These are phyloP conservation scores for Paecilomyces variotii DNA, from an alignment of 2,329 filamentous ascomycete species.

Conservation along the genomic window DNA sequence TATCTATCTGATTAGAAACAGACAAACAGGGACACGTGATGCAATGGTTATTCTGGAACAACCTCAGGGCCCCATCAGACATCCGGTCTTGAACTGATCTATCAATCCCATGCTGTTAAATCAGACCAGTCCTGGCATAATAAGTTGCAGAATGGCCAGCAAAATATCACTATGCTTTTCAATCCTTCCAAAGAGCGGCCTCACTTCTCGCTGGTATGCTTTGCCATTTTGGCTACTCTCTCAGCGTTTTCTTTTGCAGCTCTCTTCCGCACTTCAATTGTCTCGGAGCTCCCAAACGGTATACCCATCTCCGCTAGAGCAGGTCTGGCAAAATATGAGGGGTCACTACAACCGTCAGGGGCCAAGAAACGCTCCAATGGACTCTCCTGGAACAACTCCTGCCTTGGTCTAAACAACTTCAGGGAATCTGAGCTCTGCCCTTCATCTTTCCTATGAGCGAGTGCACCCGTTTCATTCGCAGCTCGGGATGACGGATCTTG, in stretches of 20 bases:
- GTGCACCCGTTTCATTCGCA: neutral
- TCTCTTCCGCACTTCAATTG: constrained; percentile 7
- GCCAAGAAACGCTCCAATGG: constrained; percentile 19
- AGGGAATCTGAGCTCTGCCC: neutral
- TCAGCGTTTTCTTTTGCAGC: constrained; percentile 7
- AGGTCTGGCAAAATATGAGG: constrained; percentile 8
- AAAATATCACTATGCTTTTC: too few relatives aligned
- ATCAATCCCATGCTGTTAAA: neutral
- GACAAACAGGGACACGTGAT: neutral
- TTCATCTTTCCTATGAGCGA: neutral
- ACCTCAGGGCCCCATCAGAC: neutral
- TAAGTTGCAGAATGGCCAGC: neutral
- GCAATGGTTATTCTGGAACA: neutral
- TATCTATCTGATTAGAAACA: neutral
- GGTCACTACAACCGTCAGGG: constrained; percentile 13
- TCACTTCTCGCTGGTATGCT: neutral
- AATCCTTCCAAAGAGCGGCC: neutral
- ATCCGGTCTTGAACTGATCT: neutral
- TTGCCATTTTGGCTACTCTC: constrained; percentile 1
- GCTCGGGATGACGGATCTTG: neutral
- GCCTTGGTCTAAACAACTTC: constrained; percentile 7
- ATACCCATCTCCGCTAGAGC: constrained; percentile 9
- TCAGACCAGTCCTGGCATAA: neutral
- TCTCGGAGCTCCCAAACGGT: constrained; percentile 11
- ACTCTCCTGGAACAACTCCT: constrained; percentile 5